Conservation (phyloP, 345 rosid species). For the Salix viminalis region DNA sequence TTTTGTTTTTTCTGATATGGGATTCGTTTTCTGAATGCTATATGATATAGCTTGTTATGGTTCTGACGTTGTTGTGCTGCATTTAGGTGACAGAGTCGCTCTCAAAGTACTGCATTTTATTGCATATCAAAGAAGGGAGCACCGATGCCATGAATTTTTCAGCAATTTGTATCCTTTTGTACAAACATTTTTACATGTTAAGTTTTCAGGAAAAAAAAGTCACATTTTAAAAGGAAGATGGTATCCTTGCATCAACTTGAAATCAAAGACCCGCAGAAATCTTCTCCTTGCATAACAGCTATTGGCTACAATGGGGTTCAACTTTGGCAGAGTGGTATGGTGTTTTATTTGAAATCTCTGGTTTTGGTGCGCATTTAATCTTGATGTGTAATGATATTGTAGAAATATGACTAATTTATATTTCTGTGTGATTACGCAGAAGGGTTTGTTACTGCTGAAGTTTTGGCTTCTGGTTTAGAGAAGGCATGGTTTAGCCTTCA, state of each 20-base stretch:
- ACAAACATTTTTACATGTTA: not conserved
- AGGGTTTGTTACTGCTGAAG: conserved; percentile 70
- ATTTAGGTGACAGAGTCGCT: conserved; percentile 64
- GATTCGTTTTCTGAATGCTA: not conserved
- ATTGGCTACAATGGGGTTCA: conserved; percentile 79
- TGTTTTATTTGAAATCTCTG: conserved; percentile 1
- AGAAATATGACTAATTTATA: not conserved
- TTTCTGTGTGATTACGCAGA: conserved; percentile 39
- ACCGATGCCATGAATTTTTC: conserved; percentile 61
- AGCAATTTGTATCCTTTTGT: conserved; percentile 79
- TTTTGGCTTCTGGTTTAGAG: conserved; percentile 63
- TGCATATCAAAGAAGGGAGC: conserved; percentile 59
- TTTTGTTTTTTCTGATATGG: not conserved
- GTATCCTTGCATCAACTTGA: conserved; percentile 56
- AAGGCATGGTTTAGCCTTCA: conserved; percentile 82
- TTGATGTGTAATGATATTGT: not conserved
- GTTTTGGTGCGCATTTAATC: not conserved
- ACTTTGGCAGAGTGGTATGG: conserved; percentile 73
- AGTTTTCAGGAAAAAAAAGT: not conserved
- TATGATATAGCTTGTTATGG: not conserved
- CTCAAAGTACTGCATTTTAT: conserved; percentile 66
- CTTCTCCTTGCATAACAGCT: conserved; percentile 72
- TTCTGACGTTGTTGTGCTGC: not conserved
- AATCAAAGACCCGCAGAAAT: conserved; percentile 60
- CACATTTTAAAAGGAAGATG: not conserved